These are phyloP conservation scores for Phialophora macrospora DNA, from an alignment of 2,329 filamentous ascomycete genomes.

Conservation along the genomic window DNA sequence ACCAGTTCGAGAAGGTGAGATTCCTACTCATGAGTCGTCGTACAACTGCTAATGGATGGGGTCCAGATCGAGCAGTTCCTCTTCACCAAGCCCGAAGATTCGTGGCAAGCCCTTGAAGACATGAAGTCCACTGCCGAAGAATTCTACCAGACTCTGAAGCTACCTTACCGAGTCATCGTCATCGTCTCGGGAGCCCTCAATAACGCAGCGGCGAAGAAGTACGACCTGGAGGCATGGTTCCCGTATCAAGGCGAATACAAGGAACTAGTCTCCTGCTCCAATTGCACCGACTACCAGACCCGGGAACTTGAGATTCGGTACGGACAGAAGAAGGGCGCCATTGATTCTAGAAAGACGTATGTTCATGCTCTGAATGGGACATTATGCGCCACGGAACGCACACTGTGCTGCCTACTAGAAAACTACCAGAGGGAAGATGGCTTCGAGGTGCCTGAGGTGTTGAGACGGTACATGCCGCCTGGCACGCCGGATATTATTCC, in stretches of 20 bases:
- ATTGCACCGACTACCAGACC: slow-evolving; percentile 97
- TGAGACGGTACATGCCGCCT: slow-evolving; percentile 82
- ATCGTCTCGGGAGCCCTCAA: slow-evolving; percentile 97
- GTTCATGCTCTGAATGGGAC: slow-evolving; percentile 92
- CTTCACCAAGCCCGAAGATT: slow-evolving; percentile 82
- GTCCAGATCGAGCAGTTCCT: slow-evolving; percentile 74
- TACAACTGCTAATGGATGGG: not conserved
- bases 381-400: slow-evolving; percentile 86
- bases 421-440: slow-evolving; percentile 94
- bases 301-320: slow-evolving; percentile 91
- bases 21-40: not conserved
- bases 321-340: slow-evolving; percentile 78
- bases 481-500: slow-evolving; percentile 88
- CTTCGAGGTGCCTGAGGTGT: slow-evolving; percentile 76
- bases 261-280: slow-evolving; percentile 95
- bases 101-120: slow-evolving; percentile 88
- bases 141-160: slow-evolving; percentile 86
- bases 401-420: slow-evolving; percentile 91
- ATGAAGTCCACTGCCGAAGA: slow-evolving; percentile 93
- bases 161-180: slow-evolving; percentile 89
- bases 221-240: slow-evolving; percentile 95
- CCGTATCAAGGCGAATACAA: slow-evolving; percentile 98
- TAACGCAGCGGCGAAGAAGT: slow-evolving; percentile 88
- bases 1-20: slow-evolving; percentile 89
- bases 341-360: slow-evolving; percentile 85